Percentiles rank a stretch among this genome's conserved stretches.
phyloP scores from a whole-genome alignment of 2,329 filamentous ascomycete species.

The Clarireedia hainanense region DNA sequence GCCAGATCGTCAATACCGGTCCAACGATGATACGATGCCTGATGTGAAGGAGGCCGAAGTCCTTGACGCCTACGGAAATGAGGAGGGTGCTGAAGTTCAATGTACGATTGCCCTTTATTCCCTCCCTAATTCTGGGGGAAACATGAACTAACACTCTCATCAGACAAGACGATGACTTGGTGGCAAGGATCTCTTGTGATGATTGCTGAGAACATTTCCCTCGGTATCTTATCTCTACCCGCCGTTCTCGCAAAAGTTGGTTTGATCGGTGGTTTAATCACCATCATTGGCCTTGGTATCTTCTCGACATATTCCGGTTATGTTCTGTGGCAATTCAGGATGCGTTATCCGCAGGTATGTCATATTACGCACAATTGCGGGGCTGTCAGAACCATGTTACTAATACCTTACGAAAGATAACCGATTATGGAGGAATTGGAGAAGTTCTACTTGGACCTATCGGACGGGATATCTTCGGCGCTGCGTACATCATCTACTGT shows the following conservation, averaged over 20 bases:
- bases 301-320: slow-evolving; percentile 54
- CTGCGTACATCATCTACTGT: slow-evolving; percentile 44
- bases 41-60: slow-evolving; percentile 13
- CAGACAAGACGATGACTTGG: slow-evolving; percentile 11
- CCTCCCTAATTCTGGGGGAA: background rate
- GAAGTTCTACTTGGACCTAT: slow-evolving; percentile 39
- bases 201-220: slow-evolving; percentile 12
- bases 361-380: too few species aligned
- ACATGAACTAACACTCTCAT: background rate
- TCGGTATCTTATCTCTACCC: slow-evolving; percentile 13
- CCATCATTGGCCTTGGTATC: slow-evolving; percentile 44
- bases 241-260: slow-evolving; percentile 9
- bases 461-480: slow-evolving; percentile 40
- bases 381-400: too few species aligned
- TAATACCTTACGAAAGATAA: background rate
- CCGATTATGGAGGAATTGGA: slow-evolving; percentile 49
- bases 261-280: slow-evolving; percentile 31
- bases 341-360: slow-evolving; percentile 40
- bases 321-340: slow-evolving; percentile 52
- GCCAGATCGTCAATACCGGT: background rate
- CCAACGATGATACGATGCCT: slow-evolving; percentile 9
- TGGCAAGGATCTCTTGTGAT: slow-evolving; percentile 8
- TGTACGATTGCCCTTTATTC: slow-evolving; percentile 3
- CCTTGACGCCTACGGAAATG: slow-evolving; percentile 13
- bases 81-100: slow-evolving; percentile 15